Evolutionary conservation across 805 yeast species (phyloP).

Genomic region (Kodamaea laetipori): DNA sequence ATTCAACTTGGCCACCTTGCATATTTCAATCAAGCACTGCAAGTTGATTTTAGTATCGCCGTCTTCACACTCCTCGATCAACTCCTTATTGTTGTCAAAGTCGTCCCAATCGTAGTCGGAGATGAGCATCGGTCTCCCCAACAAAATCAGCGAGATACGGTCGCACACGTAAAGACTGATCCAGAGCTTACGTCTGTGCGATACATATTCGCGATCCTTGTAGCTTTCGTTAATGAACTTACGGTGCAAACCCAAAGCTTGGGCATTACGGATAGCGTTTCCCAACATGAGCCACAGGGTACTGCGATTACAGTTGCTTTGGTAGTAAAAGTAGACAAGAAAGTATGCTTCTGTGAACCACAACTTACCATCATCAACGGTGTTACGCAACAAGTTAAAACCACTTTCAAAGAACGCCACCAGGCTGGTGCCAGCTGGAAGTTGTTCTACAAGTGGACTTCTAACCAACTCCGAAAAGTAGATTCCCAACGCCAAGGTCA

Average conservation of each 20-base stretch:
- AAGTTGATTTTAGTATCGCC: constrained; percentile 16
- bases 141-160: constrained; percentile 31
- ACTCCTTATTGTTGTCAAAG: constrained; percentile 21
- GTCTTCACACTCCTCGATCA: constrained; percentile 6
- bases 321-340: constrained; percentile 43
- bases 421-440: constrained; percentile 24
- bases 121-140: constrained; percentile 42
- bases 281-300: constrained; percentile 49
- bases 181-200: constrained; percentile 38
- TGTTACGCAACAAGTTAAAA: constrained; percentile 27
- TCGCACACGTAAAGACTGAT: constrained; percentile 38
- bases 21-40: constrained; percentile 29
- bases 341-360: constrained; percentile 47
- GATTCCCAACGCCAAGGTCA: constrained; percentile 45
- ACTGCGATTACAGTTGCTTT: constrained; percentile 39
- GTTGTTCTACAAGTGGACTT: constrained; percentile 24
- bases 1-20: constrained; percentile 29
- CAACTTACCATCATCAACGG: constrained; percentile 40
- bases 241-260: constrained; percentile 43
- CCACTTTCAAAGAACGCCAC: constrained; percentile 39
- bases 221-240: constrained; percentile 39
- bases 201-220: constrained; percentile 25
- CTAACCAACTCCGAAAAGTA: constrained; percentile 35
- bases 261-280: constrained; percentile 44
- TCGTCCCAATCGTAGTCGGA: constrained; percentile 44